Base-by-base conservation (phyloP, 169 alveolate genomes). In the Eimeria mitis region DNA sequence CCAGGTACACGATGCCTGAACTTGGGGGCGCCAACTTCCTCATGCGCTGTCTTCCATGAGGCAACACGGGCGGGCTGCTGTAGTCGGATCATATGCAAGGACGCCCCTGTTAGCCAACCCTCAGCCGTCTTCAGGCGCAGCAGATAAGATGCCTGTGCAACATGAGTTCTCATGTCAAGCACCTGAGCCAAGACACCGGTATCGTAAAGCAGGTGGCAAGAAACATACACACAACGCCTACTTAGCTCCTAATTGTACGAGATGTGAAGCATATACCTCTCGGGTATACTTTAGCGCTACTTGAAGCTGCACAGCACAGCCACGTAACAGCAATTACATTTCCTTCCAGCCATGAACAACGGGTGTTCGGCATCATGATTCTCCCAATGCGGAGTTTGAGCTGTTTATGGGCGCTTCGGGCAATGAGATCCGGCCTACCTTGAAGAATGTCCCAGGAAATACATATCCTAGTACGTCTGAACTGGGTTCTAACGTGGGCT, bases 81-180 rank as follows among this genome's bases (percentile, higher is more conserved):
- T 9, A 65, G 63, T 34, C 81, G 81, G 49, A 87, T 40, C 65
- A 63, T 37, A 11, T 87, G 81, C 47, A 87, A 25, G n/a, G 81
- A 40, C 42, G 92, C 92, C 16, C 92, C 92, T 25, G 92, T 87
- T 44, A 87, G 37, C 92, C 92, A 87, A 52, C 92, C 92, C 83
- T 87, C 92, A 40, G 65, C 68, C 37, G 79, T 87, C 52, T 87
- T 87, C 65, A 87, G 63, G 25, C 92, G 78, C 81, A 87, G 68
- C 65, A 87, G 68, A 28, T 63, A 44, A 1, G 78, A 59, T 54
- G 81, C n/a, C 37, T 87, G 92, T 11, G 92, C 71, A 63, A 25
- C 44, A 44, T 65, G 52, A 31, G 83, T 70, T 87, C 65, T 87
- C n/a, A 87, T 25, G 71, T 87, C 92, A 63, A 87, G 92, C 44